Base-by-base conservation (phyloP, 768 basidiomycete species). In the Clitopilus hobsonii region DNA sequence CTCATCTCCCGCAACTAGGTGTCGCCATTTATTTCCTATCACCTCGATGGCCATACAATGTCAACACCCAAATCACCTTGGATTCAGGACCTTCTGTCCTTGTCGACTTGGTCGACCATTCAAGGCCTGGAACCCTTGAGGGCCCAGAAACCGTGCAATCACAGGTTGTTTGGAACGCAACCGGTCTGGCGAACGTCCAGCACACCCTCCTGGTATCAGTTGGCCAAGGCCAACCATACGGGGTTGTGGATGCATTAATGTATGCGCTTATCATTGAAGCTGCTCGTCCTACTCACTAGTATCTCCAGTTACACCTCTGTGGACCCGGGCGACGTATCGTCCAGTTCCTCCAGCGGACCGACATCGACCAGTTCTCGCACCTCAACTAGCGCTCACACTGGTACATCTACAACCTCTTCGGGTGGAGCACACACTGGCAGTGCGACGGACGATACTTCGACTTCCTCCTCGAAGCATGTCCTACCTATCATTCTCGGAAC, bases 41-140 rank as follows among this genome's bases (percentile, higher is more conserved):
- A 0, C 76, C 78, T 11, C 63, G 71, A 6, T 80, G 77, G 77
- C 78, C 78, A 14, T 79, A 76, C 61, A 53, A 54, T 10, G 77
- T 78, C 41, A 73, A 65, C 51, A 75, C 75, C 1, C 69, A 71
- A 5, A 49, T 79, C 5, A 68, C 69, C 2, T 58, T 79, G 25
- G 78, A 78, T 55, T 66, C 63, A 6, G 69, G 67, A n/a, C 61
- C 67, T 13, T 24, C 38, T 3, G 53, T 65, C 1, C 63, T 74
- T 32, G 61, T 78, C 45, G 72, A 78, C 59, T 67, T 78, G 10
- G 66, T 72, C 20, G 75, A 76, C 61, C 69, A 70, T 50, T 65
- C 61, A 48, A 59, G 56, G 16, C 63, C 71, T n/a, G 60, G 64
- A 30, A 56, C 58, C 4, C 64, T 63, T 36, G 65, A 63, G 49